Evolutionary conservation across 257 asterid genomes (phyloP).

Genomic region (Solanum tarapatanum): DNA sequence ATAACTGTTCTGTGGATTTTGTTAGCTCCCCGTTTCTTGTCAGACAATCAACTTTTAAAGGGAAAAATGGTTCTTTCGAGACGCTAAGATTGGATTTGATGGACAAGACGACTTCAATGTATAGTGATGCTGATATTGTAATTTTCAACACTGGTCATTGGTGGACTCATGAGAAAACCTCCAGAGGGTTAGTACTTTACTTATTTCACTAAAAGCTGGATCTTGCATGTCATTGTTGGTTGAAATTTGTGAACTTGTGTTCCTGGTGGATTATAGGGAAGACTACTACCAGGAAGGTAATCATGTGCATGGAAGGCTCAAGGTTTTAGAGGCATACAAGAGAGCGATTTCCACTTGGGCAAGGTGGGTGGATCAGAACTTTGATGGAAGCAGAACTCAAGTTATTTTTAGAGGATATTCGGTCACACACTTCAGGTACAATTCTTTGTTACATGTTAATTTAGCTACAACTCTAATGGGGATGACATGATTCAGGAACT

Average conservation of each 20-base stretch:
- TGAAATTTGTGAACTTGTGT: neutral
- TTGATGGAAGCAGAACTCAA: constrained; percentile 39
- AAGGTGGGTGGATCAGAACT: constrained; percentile 67
- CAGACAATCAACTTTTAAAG: constrained; percentile 38
- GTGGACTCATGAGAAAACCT: constrained; percentile 99
- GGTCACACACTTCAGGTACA: constrained; percentile 84
- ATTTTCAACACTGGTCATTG: constrained; percentile 93
- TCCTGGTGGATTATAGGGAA: constrained; percentile 39
- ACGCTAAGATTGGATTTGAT: constrained; percentile 79
- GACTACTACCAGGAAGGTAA: constrained; percentile 90
- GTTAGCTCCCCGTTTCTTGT: constrained; percentile 88
- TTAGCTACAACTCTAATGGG: neutral
- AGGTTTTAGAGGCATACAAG: constrained; percentile 79
- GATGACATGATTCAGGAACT: neutral
- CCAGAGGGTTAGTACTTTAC: constrained; percentile 56
- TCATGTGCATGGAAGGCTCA: constrained; percentile 53
- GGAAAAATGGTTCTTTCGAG: constrained; percentile 58
- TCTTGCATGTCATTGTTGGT: neutral
- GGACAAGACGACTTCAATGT: constrained; percentile 72
- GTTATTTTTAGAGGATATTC: constrained; percentile 87
- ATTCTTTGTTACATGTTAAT: neutral
- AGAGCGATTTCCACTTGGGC: constrained; percentile 83
- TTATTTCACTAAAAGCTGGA: neutral
- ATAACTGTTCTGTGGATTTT: constrained; percentile 74
- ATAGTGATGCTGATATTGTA: constrained; percentile 77